Conservation (phyloP, 306 rosid genomes). For the Oxytropis ochrocephala region DNA sequence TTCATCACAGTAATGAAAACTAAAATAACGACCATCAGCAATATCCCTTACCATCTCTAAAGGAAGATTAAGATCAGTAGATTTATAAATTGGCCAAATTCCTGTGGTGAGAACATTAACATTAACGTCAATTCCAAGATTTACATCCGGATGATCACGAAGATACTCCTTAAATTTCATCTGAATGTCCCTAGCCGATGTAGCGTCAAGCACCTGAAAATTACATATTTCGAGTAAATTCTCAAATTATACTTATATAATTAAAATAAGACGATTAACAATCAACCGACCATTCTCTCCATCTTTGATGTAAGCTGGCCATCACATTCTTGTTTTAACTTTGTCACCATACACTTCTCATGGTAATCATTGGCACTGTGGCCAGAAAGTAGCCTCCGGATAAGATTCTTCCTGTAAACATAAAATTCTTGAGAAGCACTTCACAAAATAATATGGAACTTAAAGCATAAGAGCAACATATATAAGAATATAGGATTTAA, state of each 20-base stretch:
- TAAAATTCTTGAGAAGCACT: not conserved
- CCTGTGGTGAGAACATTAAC: conserved; percentile 82
- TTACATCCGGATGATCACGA: conserved; percentile 26
- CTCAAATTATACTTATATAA: not conserved
- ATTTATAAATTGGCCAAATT: conserved; percentile 91
- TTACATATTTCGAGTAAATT: not conserved
- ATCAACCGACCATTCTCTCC: conserved; percentile 86
- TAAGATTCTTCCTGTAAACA: conserved; percentile 73
- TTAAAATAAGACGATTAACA: not conserved
- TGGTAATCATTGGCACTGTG: conserved; percentile 74
- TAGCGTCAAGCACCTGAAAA: conserved; percentile 68
- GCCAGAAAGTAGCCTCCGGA: conserved; percentile 81
- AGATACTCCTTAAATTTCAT: conserved; percentile 64
- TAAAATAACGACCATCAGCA: not conserved
- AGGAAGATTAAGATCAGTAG: conserved; percentile 73
- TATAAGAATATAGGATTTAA: not conserved
- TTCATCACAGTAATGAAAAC: not conserved
- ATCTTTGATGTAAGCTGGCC: conserved; percentile 85
- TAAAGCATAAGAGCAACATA: not conserved
- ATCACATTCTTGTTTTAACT: conserved; percentile 79
- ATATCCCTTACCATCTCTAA: conserved; percentile 64
- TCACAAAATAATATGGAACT: not conserved
- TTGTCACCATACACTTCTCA: conserved; percentile 59
- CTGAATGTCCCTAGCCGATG: conserved; percentile 69
- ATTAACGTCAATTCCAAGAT: conserved; percentile 71